Evolutionary conservation across 2,329 filamentous ascomycete genomes (phyloP).

Genomic region (Fusarium phyllophilum): DNA sequence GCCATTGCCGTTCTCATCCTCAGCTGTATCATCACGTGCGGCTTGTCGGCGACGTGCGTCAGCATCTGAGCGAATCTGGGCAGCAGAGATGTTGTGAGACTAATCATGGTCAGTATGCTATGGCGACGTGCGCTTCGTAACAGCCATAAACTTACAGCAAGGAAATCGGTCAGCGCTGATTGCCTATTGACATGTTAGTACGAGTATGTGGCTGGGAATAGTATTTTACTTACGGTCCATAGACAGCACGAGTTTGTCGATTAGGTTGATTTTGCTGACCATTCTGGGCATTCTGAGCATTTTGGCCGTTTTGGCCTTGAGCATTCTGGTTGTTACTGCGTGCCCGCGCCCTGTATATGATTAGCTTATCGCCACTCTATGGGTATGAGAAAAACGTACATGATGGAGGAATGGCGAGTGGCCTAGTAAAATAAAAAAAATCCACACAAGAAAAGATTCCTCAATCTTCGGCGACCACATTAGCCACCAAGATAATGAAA

Average conservation of each 20-base stretch:
- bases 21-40: slow-evolving; percentile 27
- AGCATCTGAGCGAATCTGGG: slow-evolving; percentile 63
- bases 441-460: slow-evolving; percentile 1
- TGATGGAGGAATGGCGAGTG: neutral
- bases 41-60: slow-evolving; percentile 58
- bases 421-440: neutral
- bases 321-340: slow-evolving; percentile 28
- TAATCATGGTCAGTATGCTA: slow-evolving; percentile 47
- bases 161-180: slow-evolving; percentile 64
- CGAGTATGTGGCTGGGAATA: neutral
- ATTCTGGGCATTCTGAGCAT: slow-evolving; percentile 25
- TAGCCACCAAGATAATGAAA: neutral
- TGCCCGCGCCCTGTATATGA: slow-evolving; percentile 36
- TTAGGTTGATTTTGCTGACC: slow-evolving; percentile 18
- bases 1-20: slow-evolving; percentile 39
- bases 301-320: slow-evolving; percentile 23
- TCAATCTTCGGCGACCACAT: slow-evolving; percentile 9
- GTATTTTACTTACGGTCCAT: slow-evolving; percentile 50
- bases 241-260: slow-evolving; percentile 49
- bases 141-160: slow-evolving; percentile 53
- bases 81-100: slow-evolving; percentile 77
- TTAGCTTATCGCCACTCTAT: slow-evolving; percentile 18
- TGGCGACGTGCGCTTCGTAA: neutral
- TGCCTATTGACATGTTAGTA: slow-evolving; percentile 47
- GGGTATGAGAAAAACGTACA: slow-evolving; percentile 18